Evolutionary conservation across 2,329 filamentous ascomycete genomes (phyloP), one percentile per base, ranked within the genome.

Genomic region (Arthrocladium fulminans): DNA sequence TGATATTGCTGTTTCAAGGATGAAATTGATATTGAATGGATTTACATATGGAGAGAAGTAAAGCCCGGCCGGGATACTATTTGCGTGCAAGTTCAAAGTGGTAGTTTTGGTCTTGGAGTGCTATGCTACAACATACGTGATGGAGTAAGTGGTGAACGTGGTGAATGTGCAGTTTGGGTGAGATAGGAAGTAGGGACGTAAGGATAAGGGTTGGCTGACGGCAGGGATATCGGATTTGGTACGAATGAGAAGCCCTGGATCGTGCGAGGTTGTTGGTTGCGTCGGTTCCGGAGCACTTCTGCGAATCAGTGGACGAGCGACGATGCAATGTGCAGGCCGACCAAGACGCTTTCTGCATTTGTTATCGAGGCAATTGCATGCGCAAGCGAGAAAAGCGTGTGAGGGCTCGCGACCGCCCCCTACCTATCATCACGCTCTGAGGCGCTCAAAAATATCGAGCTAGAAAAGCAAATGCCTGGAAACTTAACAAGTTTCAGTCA

Each of bases 81-180:
- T 41, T 20, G 39, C 24, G 20, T 23, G 22, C 3, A 7, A 27
- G n/a, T 27, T 23, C 13, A 7, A 9, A 41, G 13, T 24, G 39
- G 39, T 41, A 41, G 13, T 17, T 20, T 25, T 19, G 39, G 25
- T 25, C 2, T n/a, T n/a, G n/a, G 39, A 41, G 39, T 41, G 39
- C 39, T 41, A 41, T 41, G 39, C 22, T 23, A 27, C 24, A 23
- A 41, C 25, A 25, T 10, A 19, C 39, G 25, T 20, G 39, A 41
- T 2, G 39, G 39, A 41, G 15, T 13, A 23, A 35, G 10, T 35
- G 32, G 17, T 15, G 32, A 35, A 35, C 39, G n/a, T n/a, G 32
- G 32, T 35, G 39, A 41, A 23, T 20, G 24, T 41, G 17, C 22
- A 41, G 39, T 41, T 24, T 19, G 39, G 17, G 24, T 40, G 37